Conservation (phyloP, 495 filamentous ascomycete species). For the Platismatia glauca region DNA sequence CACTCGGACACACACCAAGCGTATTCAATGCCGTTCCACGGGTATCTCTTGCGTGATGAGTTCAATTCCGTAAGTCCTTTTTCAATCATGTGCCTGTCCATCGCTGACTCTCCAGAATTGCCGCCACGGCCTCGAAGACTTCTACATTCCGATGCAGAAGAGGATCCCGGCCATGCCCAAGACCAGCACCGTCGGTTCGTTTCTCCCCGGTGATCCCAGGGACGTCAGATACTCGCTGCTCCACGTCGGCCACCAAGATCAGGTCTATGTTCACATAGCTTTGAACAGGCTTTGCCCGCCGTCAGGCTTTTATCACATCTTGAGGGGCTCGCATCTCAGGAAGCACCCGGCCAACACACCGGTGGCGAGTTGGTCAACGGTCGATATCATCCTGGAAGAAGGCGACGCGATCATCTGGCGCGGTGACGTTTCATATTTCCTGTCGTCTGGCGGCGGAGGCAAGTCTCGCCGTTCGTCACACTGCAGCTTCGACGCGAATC, state of each 20-base stretch:
- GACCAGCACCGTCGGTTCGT: neutral
- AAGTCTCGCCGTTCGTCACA: too few species aligned
- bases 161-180: neutral
- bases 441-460: neutral
- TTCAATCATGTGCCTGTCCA: neutral
- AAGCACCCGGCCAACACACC: neutral
- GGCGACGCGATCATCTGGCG: conserved; percentile 12
- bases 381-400: neutral
- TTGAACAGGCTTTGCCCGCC: neutral
- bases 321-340: neutral
- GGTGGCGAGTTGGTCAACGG: neutral
- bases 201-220: neutral
- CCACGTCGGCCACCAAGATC: neutral
- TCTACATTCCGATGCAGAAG: neutral
- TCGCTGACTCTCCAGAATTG: neutral
- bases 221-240: neutral
- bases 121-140: neutral
- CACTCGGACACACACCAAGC: neutral
- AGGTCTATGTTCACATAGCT: neutral
- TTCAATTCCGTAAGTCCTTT: neutral
- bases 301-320: neutral
- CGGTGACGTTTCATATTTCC: neutral
- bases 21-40: neutral
- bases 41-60: neutral
- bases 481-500: too few species aligned